These are phyloP conservation scores for Eucalyptus cloeziana DNA, from an alignment of 345 rosid species.

Conservation along the genomic window DNA sequence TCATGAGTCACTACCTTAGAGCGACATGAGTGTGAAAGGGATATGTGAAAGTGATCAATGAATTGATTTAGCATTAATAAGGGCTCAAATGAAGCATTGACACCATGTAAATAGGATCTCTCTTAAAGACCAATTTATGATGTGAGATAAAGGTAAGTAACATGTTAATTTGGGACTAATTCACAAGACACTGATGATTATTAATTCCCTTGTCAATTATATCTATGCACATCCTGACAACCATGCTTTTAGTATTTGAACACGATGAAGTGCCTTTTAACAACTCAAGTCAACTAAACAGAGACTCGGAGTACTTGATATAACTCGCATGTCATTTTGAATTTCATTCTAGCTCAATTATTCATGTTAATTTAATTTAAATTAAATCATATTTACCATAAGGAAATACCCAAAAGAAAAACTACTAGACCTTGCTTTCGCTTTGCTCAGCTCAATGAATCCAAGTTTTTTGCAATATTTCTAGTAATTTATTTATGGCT, in stretches of 20 bases:
- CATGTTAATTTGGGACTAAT: neutral
- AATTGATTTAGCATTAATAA: no score
- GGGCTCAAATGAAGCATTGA: no score
- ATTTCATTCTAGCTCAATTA: neutral
- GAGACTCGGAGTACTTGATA: neutral
- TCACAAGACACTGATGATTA: neutral
- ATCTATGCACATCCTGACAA: neutral
- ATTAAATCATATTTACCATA: neutral
- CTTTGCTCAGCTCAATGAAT: neutral
- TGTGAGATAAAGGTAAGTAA: neutral
- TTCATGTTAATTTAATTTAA: no score
- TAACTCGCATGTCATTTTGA: neutral
- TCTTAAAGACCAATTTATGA: neutral
- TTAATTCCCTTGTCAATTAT: no score
- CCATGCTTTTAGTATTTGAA: neutral
- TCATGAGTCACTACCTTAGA: no score
- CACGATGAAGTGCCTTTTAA: neutral
- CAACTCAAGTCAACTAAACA: neutral
- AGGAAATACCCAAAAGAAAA: neutral
- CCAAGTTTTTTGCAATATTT: neutral
- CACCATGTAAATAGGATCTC: neutral
- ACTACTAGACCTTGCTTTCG: neutral
- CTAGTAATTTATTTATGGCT: neutral
- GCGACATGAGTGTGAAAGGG: fast-evolving
- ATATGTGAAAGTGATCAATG: fast-evolving